phyloP scores from a whole-genome alignment of 495 filamentous ascomycete species.

The Neurospora cerealis region DNA sequence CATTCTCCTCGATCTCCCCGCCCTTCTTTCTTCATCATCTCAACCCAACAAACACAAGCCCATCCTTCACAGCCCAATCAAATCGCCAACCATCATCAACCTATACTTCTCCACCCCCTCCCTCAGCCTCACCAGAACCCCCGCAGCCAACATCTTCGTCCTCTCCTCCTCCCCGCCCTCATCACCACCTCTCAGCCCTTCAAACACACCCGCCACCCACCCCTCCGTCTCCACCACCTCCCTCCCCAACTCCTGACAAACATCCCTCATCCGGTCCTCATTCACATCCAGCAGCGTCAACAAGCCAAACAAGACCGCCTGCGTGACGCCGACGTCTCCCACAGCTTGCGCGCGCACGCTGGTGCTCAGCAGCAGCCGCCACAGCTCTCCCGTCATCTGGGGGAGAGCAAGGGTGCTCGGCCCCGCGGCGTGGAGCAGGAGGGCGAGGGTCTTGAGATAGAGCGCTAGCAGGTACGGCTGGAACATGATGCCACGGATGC shows the following conservation, averaged over 20 bases:
- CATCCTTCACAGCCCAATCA: conserved; percentile 34
- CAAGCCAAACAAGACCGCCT: conserved; percentile 68
- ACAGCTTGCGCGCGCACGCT: conserved; percentile 29
- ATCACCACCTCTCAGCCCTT: conserved; percentile 30
- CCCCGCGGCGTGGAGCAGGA: conserved; percentile 57
- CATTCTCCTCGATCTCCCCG: neutral
- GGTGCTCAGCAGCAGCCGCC: conserved; percentile 49
- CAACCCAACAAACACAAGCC: neutral
- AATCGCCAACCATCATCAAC: conserved; percentile 49
- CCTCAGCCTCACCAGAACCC: conserved; percentile 64
- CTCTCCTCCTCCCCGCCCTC: conserved; percentile 48
- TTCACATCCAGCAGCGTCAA: conserved; percentile 82
- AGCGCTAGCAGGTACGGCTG: conserved; percentile 49
- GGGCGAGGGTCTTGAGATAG: conserved; percentile 55
- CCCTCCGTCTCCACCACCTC: conserved; percentile 47
- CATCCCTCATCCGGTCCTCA: conserved; percentile 58
- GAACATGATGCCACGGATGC: conserved; percentile 40
- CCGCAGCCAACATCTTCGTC: conserved; percentile 66
- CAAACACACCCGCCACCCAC: conserved; percentile 35
- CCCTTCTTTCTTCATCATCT: neutral
- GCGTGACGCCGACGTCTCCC: conserved; percentile 52
- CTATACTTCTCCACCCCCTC: conserved; percentile 79
- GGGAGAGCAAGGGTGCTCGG: conserved; percentile 50
- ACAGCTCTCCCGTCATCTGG: conserved; percentile 61
- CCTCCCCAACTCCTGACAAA: conserved; percentile 52